These are phyloP conservation scores for Penicillium cosmopolitanum DNA, from an alignment of 495 filamentous ascomycete species.

Conservation along the genomic window DNA sequence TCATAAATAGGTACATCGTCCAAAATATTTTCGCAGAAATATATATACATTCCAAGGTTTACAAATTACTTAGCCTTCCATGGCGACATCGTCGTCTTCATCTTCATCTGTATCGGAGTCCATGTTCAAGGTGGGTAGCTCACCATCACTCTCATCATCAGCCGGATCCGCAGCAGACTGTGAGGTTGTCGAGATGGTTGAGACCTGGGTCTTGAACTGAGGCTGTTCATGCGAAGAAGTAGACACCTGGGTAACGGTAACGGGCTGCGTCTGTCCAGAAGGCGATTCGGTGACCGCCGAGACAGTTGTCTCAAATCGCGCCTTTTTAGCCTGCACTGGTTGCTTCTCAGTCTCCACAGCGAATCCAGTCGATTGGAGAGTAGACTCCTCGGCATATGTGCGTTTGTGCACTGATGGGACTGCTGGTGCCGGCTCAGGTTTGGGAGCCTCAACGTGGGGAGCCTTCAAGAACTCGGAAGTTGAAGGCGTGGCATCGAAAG, in stretches of 20 bases:
- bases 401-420: slow-evolving; percentile 35
- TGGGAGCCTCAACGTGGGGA: slow-evolving; percentile 21
- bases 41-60: slow-evolving; percentile 9
- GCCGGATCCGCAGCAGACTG: slow-evolving; percentile 14
- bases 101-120: slow-evolving; percentile 52
- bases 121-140: slow-evolving; percentile 52
- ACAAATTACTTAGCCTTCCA: slow-evolving; percentile 29
- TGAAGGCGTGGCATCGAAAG: slow-evolving; percentile 18
- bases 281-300: slow-evolving; percentile 13
- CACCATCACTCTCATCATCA: slow-evolving; percentile 53
- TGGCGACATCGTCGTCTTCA: slow-evolving; percentile 41
- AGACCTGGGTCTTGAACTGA: slow-evolving; percentile 14
- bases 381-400: slow-evolving; percentile 35
- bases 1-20: too few relatives aligned
- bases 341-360: slow-evolving; percentile 12
- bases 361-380: slow-evolving; percentile 9
- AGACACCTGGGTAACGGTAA: slow-evolving; percentile 12
- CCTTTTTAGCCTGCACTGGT: slow-evolving; percentile 35
- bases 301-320: slow-evolving; percentile 33
- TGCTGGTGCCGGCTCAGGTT: slow-evolving; percentile 18
- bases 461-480: slow-evolving; percentile 34
- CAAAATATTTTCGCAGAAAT: too few relatives aligned
- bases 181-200: slow-evolving; percentile 13
- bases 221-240: slow-evolving; percentile 16
- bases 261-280: slow-evolving; percentile 16